These are phyloP conservation scores for Penicillium riverlandense DNA, from an alignment of 495 filamentous ascomycete genomes.

Conservation along the genomic window DNA sequence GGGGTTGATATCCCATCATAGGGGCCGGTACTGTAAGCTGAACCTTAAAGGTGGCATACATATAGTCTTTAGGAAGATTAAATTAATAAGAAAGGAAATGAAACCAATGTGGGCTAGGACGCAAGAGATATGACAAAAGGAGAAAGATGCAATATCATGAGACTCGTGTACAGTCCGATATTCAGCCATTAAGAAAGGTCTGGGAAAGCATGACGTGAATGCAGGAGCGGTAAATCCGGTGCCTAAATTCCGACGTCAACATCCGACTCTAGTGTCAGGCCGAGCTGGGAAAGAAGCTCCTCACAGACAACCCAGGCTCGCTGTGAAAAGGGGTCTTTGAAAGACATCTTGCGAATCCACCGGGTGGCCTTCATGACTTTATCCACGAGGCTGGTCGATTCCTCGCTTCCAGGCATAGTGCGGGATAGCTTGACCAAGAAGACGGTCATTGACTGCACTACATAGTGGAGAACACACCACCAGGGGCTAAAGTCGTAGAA, in stretches of 20 bases:
- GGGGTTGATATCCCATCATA: too few species aligned
- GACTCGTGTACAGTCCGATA: too few species aligned
- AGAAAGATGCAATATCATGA: too few species aligned
- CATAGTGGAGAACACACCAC: conserved; percentile 54
- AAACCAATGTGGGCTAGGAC: too few species aligned
- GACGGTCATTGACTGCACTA: conserved; percentile 51
- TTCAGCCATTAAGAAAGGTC: neutral
- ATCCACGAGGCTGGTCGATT: conserved; percentile 30
- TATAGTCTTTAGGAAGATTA: too few species aligned
- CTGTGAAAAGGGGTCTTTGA: conserved; percentile 34
- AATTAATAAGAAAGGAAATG: too few species aligned
- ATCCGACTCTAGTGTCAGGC: conserved; percentile 1
- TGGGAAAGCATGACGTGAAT: neutral
- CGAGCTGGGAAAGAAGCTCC: conserved; percentile 14
- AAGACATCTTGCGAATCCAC: conserved; percentile 44
- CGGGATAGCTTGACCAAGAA: conserved; percentile 47
- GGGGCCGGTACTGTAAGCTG: too few species aligned
- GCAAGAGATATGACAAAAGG: too few species aligned
- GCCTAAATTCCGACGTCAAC: conserved; percentile 3
- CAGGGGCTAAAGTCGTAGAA: conserved; percentile 39
- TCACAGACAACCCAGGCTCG: conserved; percentile 32
- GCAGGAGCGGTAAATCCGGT: neutral
- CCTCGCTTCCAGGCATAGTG: conserved; percentile 25
- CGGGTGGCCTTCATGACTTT: conserved; percentile 39
- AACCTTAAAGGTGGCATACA: too few species aligned